These are phyloP conservation scores for Penicillium oxalicum DNA, from an alignment of 2,329 filamentous ascomycete species.

Conservation along the genomic window DNA sequence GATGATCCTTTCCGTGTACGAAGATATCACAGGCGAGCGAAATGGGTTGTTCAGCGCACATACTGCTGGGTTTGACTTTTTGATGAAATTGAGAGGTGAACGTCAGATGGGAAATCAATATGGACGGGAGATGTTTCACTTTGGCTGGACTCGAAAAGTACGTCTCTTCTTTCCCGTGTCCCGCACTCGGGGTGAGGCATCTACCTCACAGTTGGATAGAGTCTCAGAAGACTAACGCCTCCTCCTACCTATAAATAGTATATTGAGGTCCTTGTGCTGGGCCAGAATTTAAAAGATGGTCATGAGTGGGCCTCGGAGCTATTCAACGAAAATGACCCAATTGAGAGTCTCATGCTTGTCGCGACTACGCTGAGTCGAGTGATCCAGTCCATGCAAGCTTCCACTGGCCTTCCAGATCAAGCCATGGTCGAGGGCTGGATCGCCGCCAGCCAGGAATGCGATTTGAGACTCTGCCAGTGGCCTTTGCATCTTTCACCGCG, in stretches of 20 bases:
- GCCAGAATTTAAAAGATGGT: conserved; percentile 26
- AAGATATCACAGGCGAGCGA: conserved; percentile 35
- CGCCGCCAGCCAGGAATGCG: conserved; percentile 16
- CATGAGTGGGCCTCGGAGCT: conserved; percentile 25
- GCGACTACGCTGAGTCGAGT: conserved; percentile 28
- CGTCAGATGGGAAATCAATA: conserved; percentile 24
- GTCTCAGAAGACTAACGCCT: too few relatives aligned
- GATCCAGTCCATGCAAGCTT: conserved; percentile 18
- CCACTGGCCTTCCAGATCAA: conserved; percentile 12
- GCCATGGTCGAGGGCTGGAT: conserved; percentile 22
- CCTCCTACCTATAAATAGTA: conserved; percentile 17
- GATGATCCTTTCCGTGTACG: conserved; percentile 33
- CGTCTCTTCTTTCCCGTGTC: conserved; percentile 2
- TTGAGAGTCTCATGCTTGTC: conserved; percentile 27
- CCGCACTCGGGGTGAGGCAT: too few relatives aligned
- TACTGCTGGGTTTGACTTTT: conserved; percentile 30
- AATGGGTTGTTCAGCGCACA: conserved; percentile 33
- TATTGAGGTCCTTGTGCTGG: conserved; percentile 31
- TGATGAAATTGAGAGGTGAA: conserved; percentile 31
- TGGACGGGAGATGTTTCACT: conserved; percentile 33
- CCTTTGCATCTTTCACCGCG: conserved; percentile 25
- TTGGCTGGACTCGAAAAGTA: conserved; percentile 34
- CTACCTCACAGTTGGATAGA: too few relatives aligned
- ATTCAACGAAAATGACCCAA: conserved; percentile 25
- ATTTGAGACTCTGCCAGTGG: conserved; percentile 29